A percentile compares a stretch with the other conserved stretches of the same genome.
phyloP scores from a whole-genome alignment of 148 eudicot species.

The Euryodendron excelsum region DNA sequence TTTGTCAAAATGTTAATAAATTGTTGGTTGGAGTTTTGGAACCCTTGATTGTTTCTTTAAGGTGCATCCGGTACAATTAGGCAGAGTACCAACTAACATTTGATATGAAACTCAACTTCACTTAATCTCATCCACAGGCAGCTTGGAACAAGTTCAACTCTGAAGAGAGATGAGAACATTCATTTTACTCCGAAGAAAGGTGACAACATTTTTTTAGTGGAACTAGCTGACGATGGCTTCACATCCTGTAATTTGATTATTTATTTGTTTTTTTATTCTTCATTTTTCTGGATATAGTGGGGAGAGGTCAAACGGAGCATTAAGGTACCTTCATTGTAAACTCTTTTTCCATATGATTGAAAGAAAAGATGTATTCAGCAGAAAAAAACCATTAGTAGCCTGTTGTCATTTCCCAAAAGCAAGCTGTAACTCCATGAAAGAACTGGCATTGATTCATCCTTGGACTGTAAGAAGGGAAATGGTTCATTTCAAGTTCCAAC shows the following conservation, averaged over 20 bases:
- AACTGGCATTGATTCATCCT: background rate
- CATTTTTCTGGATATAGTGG: background rate
- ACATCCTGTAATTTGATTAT: background rate
- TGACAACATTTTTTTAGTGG: conserved; percentile 4
- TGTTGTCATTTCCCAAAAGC: background rate
- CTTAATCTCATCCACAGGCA: conserved; percentile 54
- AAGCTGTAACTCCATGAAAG: background rate
- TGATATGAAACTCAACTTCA: too few species aligned
- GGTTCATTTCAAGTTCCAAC: background rate
- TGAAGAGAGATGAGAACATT: conserved; percentile 44
- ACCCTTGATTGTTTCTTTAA: too few species aligned
- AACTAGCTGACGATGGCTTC: background rate
- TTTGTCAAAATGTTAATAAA: too few species aligned
- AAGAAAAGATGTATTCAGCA: background rate
- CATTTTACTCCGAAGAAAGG: conserved; percentile 68
- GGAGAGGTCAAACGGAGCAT: background rate
- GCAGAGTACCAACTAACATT: too few species aligned
- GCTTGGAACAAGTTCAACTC: conserved; percentile 80
- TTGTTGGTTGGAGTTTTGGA: too few species aligned
- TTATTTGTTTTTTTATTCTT: background rate
- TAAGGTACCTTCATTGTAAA: background rate
- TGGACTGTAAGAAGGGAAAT: background rate
- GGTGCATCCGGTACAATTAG: too few species aligned
- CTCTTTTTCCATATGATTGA: background rate
- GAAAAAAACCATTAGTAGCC: too few species aligned